Base-by-base conservation (phyloP, 148 eudicot species). In the Heliamphora exappendiculata region DNA sequence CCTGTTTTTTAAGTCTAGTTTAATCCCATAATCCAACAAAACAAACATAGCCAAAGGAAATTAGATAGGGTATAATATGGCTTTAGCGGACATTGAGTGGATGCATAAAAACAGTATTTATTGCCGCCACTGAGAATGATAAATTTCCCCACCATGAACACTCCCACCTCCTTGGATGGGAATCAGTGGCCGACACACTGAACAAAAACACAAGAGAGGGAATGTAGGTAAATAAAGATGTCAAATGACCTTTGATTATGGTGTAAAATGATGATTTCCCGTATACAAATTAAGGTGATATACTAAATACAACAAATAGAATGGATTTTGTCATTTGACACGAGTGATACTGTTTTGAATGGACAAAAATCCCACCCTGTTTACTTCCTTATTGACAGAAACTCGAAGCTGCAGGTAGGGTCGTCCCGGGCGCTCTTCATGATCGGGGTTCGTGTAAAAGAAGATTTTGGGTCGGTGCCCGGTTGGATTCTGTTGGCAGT, bases 351-450 rank as follows among this genome's bases (percentile, higher is more conserved):
- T 50, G 11, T 7, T 60, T 53, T 53, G 2, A 29, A 73, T 37
- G 63, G 53, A 54, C 50, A 13, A 70, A 65, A 70, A 65, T 45
- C 50, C 73, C 24, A 8, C 16, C 59, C 22, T 67, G 10, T 59
- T 86, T 81, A 91, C 81, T 91, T 94, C 79, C 92, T 79, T 79
- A 94, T 87, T 3, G 97, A 88, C 73, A 92, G 96, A 78, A 92
- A 74, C 79, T 94, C 97, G 31, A 94, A 92, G 89, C 92, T 92
- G 73, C 97, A 96, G 60, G 92, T 81, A 70, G 93, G 91, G 59
- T 94, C 97, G 60, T 91, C 92, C 1, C 90, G 91, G 51, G 80
- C 70, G 29, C 89, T 86, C 81, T 89, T 88, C 76, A 88, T 75
- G 34, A 82, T 82, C 11, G 95, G 22, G 13, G 83, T 79, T 7